Base-by-base conservation (phyloP, 2,329 filamentous ascomycete genomes). In the Colletotrichum sp. region DNA sequence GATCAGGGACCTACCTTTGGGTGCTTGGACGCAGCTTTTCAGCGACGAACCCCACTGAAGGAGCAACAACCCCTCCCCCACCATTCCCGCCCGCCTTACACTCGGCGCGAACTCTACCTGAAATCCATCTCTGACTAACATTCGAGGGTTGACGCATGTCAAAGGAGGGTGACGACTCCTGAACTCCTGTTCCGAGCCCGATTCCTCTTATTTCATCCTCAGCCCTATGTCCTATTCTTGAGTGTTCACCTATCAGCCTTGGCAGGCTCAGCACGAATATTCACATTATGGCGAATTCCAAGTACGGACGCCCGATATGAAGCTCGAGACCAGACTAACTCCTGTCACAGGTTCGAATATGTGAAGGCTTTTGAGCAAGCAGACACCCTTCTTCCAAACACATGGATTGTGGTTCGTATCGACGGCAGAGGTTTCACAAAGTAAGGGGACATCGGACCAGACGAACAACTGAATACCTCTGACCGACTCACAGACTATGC, bases 391-490 rank as follows among this genome's bases (percentile, higher is more conserved):
- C 90, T 99, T 26, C 95, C 93, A 70, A 98, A 98, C 82, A 99
- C 96, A 30, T 99, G 96, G 96, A 94, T 99, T 72, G 95, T 99
- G 24, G 93, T 99, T 72, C 93, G 97, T 76, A 93, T 99, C 81
- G 97, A 99, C 85, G 97, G 97, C 28, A 91, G 96, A 78, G 96
- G 96, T 21, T 99, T 99, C 85, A 97, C 96, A 81, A 98, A 98
- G 95, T 98, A 87, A 83, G 85, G 26, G 8, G 3, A 60, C 28
- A 28, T 24, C 55, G 4, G 9, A n/a, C 59, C 24, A 16, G 10
- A 16, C 9, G 34, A 64, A 18, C 10, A 10, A 24, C 16, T 44
- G n/a, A 16, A 8, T 26, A 13, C 24, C 6, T 18, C 36, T 57
- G 52, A 71, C 63, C 44, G 13, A 76, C 52, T 13, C n/a, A 21